These are phyloP conservation scores for Lodderomyces oxycetoniae DNA, from an alignment of 1,139 yeast genomes.

Conservation along the genomic window DNA sequence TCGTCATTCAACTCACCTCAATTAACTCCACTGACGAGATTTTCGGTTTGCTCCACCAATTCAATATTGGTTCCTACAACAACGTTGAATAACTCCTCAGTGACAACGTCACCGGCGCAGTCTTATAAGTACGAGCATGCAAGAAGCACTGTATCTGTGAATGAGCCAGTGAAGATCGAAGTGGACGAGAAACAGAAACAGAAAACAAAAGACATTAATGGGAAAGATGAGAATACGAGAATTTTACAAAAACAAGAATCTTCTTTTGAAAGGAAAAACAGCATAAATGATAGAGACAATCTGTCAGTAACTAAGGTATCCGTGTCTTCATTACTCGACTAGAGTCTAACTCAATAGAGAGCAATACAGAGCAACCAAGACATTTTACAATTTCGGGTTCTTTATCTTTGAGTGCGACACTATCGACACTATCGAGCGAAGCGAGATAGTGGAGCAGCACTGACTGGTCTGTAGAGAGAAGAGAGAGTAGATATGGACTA, in stretches of 20 bases:
- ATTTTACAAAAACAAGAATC: conserved; percentile 9
- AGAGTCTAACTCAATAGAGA: too few relatives aligned
- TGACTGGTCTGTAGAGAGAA: too few relatives aligned
- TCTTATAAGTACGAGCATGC: conserved; percentile 9
- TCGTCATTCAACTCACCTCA: conserved; percentile 31
- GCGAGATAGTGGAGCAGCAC: too few relatives aligned
- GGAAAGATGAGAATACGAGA: too few relatives aligned
- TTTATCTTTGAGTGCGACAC: too few relatives aligned
- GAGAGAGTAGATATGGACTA: too few relatives aligned
- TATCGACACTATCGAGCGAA: too few relatives aligned
- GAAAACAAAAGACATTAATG: conserved; percentile 1
- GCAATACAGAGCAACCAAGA: too few relatives aligned
- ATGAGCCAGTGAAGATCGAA: conserved; percentile 8
- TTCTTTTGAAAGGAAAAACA: conserved; percentile 4
- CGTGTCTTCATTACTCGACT: conserved; percentile 11
- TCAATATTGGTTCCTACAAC: conserved; percentile 13
- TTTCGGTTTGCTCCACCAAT: conserved; percentile 26
- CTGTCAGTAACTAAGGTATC: conserved; percentile 10
- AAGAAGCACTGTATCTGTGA: conserved; percentile 10
- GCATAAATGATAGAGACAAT: conserved; percentile 1
- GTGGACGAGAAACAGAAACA: neutral
- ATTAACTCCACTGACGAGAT: conserved; percentile 25
- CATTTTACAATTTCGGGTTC: too few relatives aligned
- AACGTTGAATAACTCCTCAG: conserved; percentile 4
- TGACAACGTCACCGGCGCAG: conserved; percentile 8